Percentiles rank a stretch among this genome's conserved stretches.
Evolutionary conservation across 306 rosid species (phyloP).

Genomic region (Carpinus viminea): DNA sequence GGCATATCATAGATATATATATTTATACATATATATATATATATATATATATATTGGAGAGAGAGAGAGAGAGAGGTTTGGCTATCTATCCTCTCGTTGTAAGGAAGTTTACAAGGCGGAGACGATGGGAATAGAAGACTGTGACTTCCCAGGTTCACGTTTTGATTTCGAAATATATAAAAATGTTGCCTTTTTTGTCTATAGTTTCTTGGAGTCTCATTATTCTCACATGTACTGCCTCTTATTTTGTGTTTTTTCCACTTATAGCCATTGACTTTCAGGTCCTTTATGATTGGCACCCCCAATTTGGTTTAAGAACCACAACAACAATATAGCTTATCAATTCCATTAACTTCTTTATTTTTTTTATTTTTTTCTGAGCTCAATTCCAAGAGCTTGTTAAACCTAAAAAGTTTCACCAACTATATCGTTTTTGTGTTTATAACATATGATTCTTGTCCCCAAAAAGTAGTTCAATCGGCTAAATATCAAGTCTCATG

Average conservation of each 20-base stretch:
- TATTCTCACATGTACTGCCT: conserved; percentile 6
- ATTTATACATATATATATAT: conserved; percentile 25
- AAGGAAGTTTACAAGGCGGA: conserved; percentile 40
- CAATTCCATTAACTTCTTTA: too few species aligned
- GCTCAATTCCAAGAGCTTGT: too few species aligned
- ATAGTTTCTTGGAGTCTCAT: background rate
- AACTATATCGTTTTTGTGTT: too few species aligned
- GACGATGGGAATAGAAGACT: conserved; percentile 41
- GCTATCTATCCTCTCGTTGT: conserved; percentile 45
- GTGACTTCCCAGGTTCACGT: conserved; percentile 39
- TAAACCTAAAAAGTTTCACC: too few species aligned
- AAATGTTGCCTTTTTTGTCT: background rate
- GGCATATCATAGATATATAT: conserved; percentile 6
- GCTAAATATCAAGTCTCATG: too few species aligned
- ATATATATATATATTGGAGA: background rate
- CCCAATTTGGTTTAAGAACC: too few species aligned
- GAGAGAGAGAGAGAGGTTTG: conserved; percentile 22
- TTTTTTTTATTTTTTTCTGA: too few species aligned
- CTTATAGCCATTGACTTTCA: conserved; percentile 13
- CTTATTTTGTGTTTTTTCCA: background rate
- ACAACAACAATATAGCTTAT: too few species aligned
- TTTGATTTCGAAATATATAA: conserved; percentile 18
- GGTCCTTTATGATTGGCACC: background rate
- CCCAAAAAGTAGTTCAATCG: too few species aligned
- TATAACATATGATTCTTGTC: too few species aligned